Evolutionary conservation across 1,139 yeast genomes (phyloP).

Genomic region (Scheffersomyces cryptocercus): DNA sequence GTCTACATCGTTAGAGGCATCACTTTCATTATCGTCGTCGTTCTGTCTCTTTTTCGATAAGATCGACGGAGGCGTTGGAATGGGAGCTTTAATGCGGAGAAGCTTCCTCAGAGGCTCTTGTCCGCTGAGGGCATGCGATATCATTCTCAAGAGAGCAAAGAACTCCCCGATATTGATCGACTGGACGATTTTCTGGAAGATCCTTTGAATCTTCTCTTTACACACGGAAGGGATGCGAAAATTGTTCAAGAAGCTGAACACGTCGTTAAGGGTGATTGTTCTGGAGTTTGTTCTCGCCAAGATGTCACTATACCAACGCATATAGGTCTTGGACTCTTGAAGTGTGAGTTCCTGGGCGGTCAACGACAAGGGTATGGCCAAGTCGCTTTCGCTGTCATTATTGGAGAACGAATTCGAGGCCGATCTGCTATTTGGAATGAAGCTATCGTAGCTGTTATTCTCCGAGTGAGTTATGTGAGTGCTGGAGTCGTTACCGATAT

Average conservation of each 20-base stretch:
- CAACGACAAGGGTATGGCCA: constrained; percentile 58
- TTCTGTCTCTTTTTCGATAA: constrained; percentile 54
- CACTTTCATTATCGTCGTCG: constrained; percentile 41
- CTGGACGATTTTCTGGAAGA: constrained; percentile 51
- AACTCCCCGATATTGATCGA: constrained; percentile 73
- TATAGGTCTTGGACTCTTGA: constrained; percentile 69
- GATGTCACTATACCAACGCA: constrained; percentile 77
- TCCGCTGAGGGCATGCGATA: constrained; percentile 57
- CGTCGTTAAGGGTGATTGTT: constrained; percentile 60
- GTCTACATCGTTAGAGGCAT: constrained; percentile 2
- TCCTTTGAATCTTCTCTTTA: constrained; percentile 46
- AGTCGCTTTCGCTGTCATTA: constrained; percentile 6
- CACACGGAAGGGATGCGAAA: constrained; percentile 50
- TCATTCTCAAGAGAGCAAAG: constrained; percentile 66
- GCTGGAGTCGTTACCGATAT: constrained; percentile 2
- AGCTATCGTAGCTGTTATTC: constrained; percentile 1
- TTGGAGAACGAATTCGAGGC: neutral
- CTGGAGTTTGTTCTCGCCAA: constrained; percentile 57
- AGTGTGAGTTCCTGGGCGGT: constrained; percentile 60
- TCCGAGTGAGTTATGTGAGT: constrained; percentile 1
- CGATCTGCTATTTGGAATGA: constrained; percentile 1
- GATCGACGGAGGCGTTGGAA: constrained; percentile 71
- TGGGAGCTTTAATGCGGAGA: constrained; percentile 53
- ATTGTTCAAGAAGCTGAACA: constrained; percentile 62
- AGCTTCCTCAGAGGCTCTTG: constrained; percentile 50